Percentiles rank a stretch among this genome's conserved stretches.
Conservation (phyloP, 2,329 filamentous ascomycete species). For the Hirsutella minnesotensis region DNA sequence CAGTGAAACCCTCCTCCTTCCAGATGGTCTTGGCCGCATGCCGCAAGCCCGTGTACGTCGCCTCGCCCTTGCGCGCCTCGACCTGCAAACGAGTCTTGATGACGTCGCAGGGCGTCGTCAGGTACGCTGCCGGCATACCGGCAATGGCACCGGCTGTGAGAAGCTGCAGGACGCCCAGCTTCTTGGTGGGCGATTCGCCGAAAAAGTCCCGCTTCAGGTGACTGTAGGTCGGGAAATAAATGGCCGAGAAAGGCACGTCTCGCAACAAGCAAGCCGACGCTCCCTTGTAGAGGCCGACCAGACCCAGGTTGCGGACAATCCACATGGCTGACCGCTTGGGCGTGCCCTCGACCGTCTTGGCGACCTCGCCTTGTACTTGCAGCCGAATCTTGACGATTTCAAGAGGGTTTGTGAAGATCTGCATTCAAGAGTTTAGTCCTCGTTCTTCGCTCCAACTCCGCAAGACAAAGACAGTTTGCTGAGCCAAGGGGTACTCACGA, state of each 20-base stretch:
- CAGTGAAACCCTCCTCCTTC: conserved; percentile 84
- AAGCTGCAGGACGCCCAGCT: conserved; percentile 80
- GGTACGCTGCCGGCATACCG: conserved; percentile 82
- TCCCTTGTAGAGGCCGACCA: conserved; percentile 92
- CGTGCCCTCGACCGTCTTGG: conserved; percentile 71
- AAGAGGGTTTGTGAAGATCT: conserved; percentile 95
- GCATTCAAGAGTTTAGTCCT: not conserved
- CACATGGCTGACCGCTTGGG: conserved; percentile 90
- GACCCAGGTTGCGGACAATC: conserved; percentile 91
- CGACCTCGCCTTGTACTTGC: conserved; percentile 91
- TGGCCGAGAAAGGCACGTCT: conserved; percentile 94
- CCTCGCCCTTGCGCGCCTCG: conserved; percentile 91
- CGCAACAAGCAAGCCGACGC: conserved; percentile 88
- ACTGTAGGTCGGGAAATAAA: conserved; percentile 96
- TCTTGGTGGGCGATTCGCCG: conserved; percentile 77
- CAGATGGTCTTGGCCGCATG: conserved; percentile 77
- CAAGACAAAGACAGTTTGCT: not conserved
- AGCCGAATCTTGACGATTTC: conserved; percentile 99
- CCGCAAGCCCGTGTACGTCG: conserved; percentile 72
- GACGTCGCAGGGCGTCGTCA: conserved; percentile 95
- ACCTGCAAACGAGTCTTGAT: conserved; percentile 99
- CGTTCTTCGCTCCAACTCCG: not conserved
- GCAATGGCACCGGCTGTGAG: conserved; percentile 90
- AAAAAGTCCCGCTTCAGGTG: conserved; percentile 92
- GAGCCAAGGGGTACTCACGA: conserved; percentile 48